Evolutionary conservation across 2,329 filamentous ascomycete species (phyloP).

Genomic region (Cadophora sp.): DNA sequence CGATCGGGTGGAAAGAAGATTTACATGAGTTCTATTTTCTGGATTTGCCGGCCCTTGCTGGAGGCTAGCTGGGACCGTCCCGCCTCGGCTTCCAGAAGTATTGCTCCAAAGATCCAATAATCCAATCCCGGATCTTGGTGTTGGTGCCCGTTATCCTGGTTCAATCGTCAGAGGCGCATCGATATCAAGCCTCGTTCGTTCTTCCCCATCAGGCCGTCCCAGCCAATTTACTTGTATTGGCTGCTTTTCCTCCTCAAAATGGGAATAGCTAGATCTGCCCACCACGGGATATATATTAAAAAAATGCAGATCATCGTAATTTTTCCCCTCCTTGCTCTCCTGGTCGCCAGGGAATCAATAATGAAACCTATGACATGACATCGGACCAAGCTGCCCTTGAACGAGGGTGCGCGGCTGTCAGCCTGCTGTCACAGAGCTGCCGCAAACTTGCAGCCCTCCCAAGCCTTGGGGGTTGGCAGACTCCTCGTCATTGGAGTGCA

Average conservation of each 20-base stretch:
- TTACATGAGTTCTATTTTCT: not conserved
- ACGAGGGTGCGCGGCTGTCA: conserved; percentile 20
- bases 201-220: conserved; percentile 12
- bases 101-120: not conserved
- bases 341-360: not conserved
- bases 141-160: conserved; percentile 14
- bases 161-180: conserved; percentile 27
- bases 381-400: conserved; percentile 9
- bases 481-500: conserved; percentile 4
- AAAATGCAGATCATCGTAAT: not conserved
- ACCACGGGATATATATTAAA: conserved; percentile 18
- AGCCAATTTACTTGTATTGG: conserved; percentile 6
- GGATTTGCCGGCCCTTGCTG: not conserved
- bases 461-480: conserved; percentile 11
- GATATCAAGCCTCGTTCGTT: conserved; percentile 26
- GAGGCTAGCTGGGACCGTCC: not conserved
- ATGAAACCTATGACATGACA: conserved; percentile 1
- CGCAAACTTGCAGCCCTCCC: conserved; percentile 22
- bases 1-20: not conserved
- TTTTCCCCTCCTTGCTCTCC: not conserved
- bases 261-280: conserved; percentile 4
- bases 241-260: conserved; percentile 7
- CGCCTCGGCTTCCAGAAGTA: conserved; percentile 15
- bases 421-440: conserved; percentile 27
- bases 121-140: conserved; percentile 12